Evolutionary conservation across 495 filamentous ascomycete species (phyloP).

Genomic region (Penicillium atrosanguineum): DNA sequence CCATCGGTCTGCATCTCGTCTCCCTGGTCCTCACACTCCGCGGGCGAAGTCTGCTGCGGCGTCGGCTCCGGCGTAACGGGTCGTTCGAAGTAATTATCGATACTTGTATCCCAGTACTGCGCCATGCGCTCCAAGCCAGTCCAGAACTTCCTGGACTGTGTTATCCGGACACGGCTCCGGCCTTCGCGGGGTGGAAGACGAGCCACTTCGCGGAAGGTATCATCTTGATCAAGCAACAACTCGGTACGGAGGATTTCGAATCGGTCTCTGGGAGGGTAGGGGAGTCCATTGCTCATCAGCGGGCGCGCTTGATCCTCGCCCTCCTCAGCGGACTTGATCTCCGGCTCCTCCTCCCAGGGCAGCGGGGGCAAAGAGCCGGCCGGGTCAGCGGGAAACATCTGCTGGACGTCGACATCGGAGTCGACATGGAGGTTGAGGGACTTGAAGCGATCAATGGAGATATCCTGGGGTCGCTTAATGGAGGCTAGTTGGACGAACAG

Average conservation of each 20-base stretch:
- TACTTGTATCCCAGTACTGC: constrained; percentile 62
- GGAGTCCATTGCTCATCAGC: constrained; percentile 50
- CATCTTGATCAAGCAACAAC: constrained; percentile 54
- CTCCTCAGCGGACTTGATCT: constrained; percentile 10
- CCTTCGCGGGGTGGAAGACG: constrained; percentile 42
- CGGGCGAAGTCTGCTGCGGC: constrained; percentile 18
- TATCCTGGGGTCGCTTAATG: constrained; percentile 54
- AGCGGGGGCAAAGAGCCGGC: constrained; percentile 42
- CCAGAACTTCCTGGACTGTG: constrained; percentile 61
- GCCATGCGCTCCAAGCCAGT: constrained; percentile 55
- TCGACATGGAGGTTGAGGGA: constrained; percentile 52
- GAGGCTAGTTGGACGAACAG: constrained; percentile 42
- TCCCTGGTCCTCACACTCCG: constrained; percentile 8
- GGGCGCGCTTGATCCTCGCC: constrained; percentile 24
- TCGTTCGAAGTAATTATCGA: constrained; percentile 53
- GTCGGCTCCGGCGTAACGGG: constrained; percentile 29
- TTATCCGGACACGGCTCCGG: constrained; percentile 43
- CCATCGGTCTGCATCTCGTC: constrained; percentile 28
- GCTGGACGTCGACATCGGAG: constrained; percentile 38
- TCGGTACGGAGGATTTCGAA: constrained; percentile 51
- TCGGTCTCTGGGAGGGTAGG: constrained; percentile 45
- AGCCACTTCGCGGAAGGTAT: constrained; percentile 51
- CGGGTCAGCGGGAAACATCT: constrained; percentile 43
- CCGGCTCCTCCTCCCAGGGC: constrained; percentile 43
- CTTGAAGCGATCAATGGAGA: constrained; percentile 47